Conservation (phyloP, 2,329 filamentous ascomycete species). For the Nemania bipapillata region DNA sequence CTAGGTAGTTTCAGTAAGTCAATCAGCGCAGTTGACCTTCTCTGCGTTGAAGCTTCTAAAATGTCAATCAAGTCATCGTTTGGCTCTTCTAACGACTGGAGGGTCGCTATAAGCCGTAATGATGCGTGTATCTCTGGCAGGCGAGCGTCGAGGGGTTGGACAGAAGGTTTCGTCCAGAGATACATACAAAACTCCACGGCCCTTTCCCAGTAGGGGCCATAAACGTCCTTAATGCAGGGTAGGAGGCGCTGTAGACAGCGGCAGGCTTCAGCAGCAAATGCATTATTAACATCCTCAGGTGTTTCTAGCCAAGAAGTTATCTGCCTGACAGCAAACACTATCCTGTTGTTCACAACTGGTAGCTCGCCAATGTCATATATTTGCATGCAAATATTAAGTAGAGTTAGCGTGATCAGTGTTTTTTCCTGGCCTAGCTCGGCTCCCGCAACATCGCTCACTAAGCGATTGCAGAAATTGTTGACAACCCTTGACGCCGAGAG, state of each 20-base stretch:
- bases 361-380: slow-evolving; percentile 65
- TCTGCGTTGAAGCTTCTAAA: slow-evolving; percentile 68
- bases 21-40: slow-evolving; percentile 68
- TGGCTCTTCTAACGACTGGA: slow-evolving; percentile 74
- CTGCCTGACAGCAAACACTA: slow-evolving; percentile 85
- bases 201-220: slow-evolving; percentile 86
- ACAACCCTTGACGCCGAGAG: slow-evolving; percentile 61
- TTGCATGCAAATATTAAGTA: slow-evolving; percentile 64
- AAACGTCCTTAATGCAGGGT: slow-evolving; percentile 80
- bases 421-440: slow-evolving; percentile 58
- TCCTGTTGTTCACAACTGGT: slow-evolving; percentile 71
- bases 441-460: slow-evolving; percentile 70
- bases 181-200: slow-evolving; percentile 67
- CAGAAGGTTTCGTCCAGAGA: slow-evolving; percentile 64
- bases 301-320: slow-evolving; percentile 76
- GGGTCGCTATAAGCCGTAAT: slow-evolving; percentile 72
- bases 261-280: slow-evolving; percentile 63
- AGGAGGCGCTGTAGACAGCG: slow-evolving; percentile 71
- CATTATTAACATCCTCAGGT: slow-evolving; percentile 56
- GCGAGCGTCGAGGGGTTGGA: slow-evolving; percentile 58
- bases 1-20: slow-evolving; percentile 68
- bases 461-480: slow-evolving; percentile 67
- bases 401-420: slow-evolving; percentile 61
- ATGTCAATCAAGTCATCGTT: slow-evolving; percentile 89
- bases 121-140: slow-evolving; percentile 76